A percentile compares a stretch with the other conserved stretches of the same genome.
phyloP scores from a whole-genome alignment of 2,329 filamentous ascomycete genomes.

The Nakataea oryzae region DNA sequence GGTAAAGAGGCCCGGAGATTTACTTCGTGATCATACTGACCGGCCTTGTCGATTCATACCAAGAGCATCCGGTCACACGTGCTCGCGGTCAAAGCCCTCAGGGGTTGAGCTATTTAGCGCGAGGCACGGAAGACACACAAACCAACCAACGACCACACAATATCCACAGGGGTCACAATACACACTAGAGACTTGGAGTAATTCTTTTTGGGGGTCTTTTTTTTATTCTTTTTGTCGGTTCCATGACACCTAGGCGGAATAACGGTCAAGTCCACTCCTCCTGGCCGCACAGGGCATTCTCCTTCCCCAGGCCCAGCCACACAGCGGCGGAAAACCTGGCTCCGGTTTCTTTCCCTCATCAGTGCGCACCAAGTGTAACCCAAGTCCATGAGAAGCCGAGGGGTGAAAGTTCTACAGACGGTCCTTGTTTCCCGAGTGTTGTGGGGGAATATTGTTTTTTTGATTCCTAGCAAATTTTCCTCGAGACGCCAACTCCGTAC shows the following conservation, averaged over 20 bases:
- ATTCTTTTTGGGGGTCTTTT: not conserved
- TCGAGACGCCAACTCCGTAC: not conserved
- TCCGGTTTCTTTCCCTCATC: constrained; percentile 99
- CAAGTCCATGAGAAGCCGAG: constrained; percentile 8
- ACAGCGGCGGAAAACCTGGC: constrained; percentile 23
- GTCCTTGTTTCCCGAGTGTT: not conserved
- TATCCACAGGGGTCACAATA: not conserved
- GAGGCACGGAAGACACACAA: not conserved
- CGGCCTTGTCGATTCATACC: not conserved
- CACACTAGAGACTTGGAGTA: not conserved
- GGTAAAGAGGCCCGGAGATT: no score
- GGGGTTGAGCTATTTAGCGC: not conserved
- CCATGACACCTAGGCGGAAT: constrained; percentile 40
- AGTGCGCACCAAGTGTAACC: constrained; percentile 62
- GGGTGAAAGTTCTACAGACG: not conserved
- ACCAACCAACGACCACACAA: not conserved
- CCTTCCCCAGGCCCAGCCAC: constrained; percentile 39
- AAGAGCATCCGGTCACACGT: not conserved
- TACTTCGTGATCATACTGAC: no score
- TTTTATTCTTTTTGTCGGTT: not conserved
- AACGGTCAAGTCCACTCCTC: constrained; percentile 85
- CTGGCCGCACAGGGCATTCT: constrained; percentile 97
- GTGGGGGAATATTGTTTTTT: not conserved
- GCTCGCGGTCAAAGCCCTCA: not conserved
- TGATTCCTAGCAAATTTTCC: not conserved